These are phyloP conservation scores for Selaginella moellendorffii DNA, from an alignment of 75 land plant genomes.

Conservation along the genomic window DNA sequence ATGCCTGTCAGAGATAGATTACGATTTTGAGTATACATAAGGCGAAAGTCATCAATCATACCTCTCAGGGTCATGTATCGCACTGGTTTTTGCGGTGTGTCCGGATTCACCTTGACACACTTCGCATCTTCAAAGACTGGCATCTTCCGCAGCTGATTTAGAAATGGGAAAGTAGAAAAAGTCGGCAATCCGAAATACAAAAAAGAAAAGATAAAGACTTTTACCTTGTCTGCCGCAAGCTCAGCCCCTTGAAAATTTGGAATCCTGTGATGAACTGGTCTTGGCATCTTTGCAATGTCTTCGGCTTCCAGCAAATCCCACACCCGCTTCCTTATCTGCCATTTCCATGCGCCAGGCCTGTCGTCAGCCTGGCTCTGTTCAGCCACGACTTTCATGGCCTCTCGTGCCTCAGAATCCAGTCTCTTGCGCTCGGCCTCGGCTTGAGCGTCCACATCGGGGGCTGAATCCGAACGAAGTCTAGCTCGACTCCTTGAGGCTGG, in stretches of 20 bases:
- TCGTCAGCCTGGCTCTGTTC: not conserved
- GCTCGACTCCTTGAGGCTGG: not conserved
- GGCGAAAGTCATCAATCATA: too few species aligned
- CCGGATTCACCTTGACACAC: slow-evolving; percentile 94
- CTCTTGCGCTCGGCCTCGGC: slow-evolving; percentile 54
- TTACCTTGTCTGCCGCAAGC: slow-evolving; percentile 49
- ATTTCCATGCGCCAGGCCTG: slow-evolving; percentile 57
- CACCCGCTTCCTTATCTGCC: slow-evolving; percentile 66
- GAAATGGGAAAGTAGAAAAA: too few species aligned
- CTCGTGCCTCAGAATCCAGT: slow-evolving; percentile 52
- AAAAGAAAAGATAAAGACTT: too few species aligned
- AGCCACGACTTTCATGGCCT: slow-evolving; percentile 38
- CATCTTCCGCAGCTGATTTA: slow-evolving; percentile 59
- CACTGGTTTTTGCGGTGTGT: slow-evolving; percentile 89
- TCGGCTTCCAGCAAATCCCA: slow-evolving; percentile 79
- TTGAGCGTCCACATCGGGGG: not conserved
- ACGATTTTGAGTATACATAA: too few species aligned
- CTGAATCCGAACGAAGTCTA: not conserved
- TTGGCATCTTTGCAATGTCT: slow-evolving; percentile 56
- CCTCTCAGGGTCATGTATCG: slow-evolving; percentile 69
- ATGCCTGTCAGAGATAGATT: slow-evolving; percentile 39
- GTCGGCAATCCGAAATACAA: too few species aligned
- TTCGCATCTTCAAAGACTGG: slow-evolving; percentile 39
- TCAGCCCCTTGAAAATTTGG: slow-evolving; percentile 75
- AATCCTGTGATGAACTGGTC: slow-evolving; percentile 89